Evolutionary conservation across 352 stramenopile species (phyloP).

Genomic region (Phytophthora uliginosa): DNA sequence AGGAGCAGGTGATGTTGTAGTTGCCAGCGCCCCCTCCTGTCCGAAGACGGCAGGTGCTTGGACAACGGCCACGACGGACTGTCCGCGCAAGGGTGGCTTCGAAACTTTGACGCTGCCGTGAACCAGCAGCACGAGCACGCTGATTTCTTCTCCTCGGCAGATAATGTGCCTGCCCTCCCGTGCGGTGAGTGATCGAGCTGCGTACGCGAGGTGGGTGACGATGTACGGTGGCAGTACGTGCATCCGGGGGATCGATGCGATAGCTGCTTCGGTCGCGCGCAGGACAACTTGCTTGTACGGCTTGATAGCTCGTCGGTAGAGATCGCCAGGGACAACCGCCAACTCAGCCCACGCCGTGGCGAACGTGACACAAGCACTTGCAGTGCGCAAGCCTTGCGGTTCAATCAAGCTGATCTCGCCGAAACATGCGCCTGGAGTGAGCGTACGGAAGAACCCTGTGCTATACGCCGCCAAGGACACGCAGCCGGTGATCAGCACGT

Average conservation of each 20-base stretch:
- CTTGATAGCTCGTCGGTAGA: slow-evolving; percentile 77
- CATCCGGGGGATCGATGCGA: slow-evolving; percentile 66
- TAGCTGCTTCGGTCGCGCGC: slow-evolving; percentile 56
- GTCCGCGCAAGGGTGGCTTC: slow-evolving; percentile 20
- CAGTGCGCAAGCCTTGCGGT: slow-evolving; percentile 56
- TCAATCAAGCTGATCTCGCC: slow-evolving; percentile 81
- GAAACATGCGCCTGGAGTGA: slow-evolving; percentile 74
- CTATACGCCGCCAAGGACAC: slow-evolving; percentile 73
- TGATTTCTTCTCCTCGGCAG: slow-evolving; percentile 61
- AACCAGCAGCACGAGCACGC: slow-evolving; percentile 70
- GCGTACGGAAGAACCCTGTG: slow-evolving; percentile 75
- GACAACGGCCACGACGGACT: slow-evolving; percentile 63
- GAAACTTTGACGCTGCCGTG: slow-evolving; percentile 78
- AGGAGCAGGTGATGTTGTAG: slow-evolving; percentile 42
- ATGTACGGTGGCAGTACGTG: slow-evolving; percentile 52
- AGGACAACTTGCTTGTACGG: slow-evolving; percentile 80
- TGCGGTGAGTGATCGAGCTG: slow-evolving; percentile 54
- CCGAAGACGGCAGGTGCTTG: slow-evolving; percentile 76
- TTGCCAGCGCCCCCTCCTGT: slow-evolving; percentile 66
- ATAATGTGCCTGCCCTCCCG: slow-evolving; percentile 58
- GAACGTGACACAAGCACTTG: slow-evolving; percentile 76
- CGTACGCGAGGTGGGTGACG: slow-evolving; percentile 76
- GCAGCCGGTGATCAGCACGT: slow-evolving; percentile 75
- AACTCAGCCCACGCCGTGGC: slow-evolving; percentile 56
- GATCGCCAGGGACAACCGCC: slow-evolving; percentile 62